Evolutionary conservation across 306 rosid species (phyloP), one percentile per base, ranked within the genome.

Genomic region (Amphicarpaea edgeworthii): DNA sequence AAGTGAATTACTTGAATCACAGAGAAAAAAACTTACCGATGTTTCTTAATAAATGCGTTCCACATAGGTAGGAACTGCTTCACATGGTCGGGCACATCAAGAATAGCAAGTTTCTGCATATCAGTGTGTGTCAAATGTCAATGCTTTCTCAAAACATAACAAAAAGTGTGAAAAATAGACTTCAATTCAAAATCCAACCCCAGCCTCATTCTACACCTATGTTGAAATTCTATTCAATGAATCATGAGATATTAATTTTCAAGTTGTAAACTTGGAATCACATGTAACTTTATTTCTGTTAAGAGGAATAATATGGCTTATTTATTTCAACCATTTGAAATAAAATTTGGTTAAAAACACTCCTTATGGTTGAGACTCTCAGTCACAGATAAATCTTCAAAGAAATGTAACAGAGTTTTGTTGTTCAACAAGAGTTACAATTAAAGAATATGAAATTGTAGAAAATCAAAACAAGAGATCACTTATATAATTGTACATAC

Each of bases 21-120:
- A 77, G 65, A 45, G 23, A 49, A 70, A 69, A 73, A 24, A 68
- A 54, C 43, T 63, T 85, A 83, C 99, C 86, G 82, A 81, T 95
- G 97, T 86, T 81, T 90, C 82, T 90, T 81, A 57, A 83, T 79
- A 32, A 95, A 95, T 15, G 88, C 76, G 77, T 85, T 89, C 97
- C 99, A 95, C 93, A 92, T 86, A 42, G 76, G 80, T 88, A 89
- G 72, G 83, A 95, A 82, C 65, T 75, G 80, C 90, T 90, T 92
- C 88, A 85, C 88, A 34, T 83, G 83, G 58, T 81, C 74, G 10
- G 89, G 72, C 45, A 84, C 83, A 51, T 83, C 90, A 63, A 85
- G 90, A 69, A 83, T 79, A 87, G 82, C 89, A 42, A 90, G 85
- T 96, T 76, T 86, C 99, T 95, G 89, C 85, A 79, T n/a, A 50